Base-by-base conservation (phyloP, 495 filamentous ascomycete species). In the Aspergillus heteromorphus region DNA sequence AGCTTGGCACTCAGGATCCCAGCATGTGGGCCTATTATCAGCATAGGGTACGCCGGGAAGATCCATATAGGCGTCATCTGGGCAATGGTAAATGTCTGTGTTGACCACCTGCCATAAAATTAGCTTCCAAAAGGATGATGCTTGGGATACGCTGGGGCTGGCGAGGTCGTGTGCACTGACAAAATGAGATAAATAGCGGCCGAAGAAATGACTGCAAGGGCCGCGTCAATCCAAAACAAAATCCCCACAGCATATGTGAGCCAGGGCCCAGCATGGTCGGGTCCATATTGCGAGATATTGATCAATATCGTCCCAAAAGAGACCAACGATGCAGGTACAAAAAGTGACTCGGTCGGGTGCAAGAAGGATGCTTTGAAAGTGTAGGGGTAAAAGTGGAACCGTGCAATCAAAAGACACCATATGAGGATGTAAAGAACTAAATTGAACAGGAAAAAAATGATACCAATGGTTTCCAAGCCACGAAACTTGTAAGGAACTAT, bases 51-150 rank as follows among this genome's bases (percentile, higher is more conserved):
- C 0, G 88, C 89, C 0, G 90, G 90, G 55, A 95, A 95, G 30
- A 95, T 91, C 90, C 89, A 95, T 43, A 92, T 83, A 0, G 90
- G 90, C 0, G 90, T 95, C 90, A 95, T 95, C 30, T 85, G 83
- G 17, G 84, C 83, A 30, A 95, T 89, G 2, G 89, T 91, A 60
- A 92, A 92, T 19, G 85, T 82, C 58, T 83, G 79, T 1, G 84
- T 86, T 23, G 82, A 85, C 84, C 84, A 87, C 52, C 82, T 85
- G 41, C 6, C 21, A 2, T n/a, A 1, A 1, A 8, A 40, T 70
- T 51, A 74, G 64, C 40, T 18, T 17, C 31, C n/a, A n/a, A n/a
- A n/a, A n/a, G n/a, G n/a, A n/a, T 48, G 34, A 4, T 27, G 19
- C 9, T 20, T 13, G 14, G 7, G 6, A 34, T 50, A 20, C 6